Conservation (phyloP, 129 eudicot species). For the Artemisia argyi region DNA sequence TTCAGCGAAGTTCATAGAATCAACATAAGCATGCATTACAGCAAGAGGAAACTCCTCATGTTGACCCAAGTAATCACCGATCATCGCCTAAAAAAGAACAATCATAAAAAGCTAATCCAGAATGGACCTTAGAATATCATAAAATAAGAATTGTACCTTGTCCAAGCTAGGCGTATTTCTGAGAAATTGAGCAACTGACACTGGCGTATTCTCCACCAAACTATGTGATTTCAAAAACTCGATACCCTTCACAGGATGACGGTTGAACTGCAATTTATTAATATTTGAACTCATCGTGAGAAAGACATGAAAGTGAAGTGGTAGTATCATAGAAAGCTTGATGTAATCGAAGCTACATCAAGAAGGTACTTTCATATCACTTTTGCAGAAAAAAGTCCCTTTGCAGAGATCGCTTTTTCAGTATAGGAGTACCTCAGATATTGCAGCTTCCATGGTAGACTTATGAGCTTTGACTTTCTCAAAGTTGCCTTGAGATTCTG, state of each 20-base stretch:
- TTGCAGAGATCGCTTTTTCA: background rate
- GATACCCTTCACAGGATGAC: slow-evolving; percentile 75
- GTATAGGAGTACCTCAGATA: slow-evolving; percentile 63
- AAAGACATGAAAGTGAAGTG: background rate
- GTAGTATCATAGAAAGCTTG: slow-evolving; percentile 17
- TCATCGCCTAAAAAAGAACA: slow-evolving; percentile 60
- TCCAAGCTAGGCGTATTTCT: slow-evolving; percentile 74
- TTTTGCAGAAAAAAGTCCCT: background rate
- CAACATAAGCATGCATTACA: slow-evolving; percentile 99
- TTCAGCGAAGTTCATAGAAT: slow-evolving; percentile 82
- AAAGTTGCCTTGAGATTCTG: slow-evolving; percentile 63
- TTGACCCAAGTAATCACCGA: slow-evolving; percentile 97
- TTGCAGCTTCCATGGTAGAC: slow-evolving; percentile 92
- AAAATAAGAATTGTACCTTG: slow-evolving; percentile 49
- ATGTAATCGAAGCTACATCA: background rate
- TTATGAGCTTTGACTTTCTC: slow-evolving; percentile 94
- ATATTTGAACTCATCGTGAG: background rate
- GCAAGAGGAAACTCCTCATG: slow-evolving; percentile 97
- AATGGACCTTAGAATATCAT: background rate
- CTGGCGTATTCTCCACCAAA: slow-evolving; percentile 87
- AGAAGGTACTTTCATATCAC: background rate
- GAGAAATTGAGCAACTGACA: slow-evolving; percentile 90
- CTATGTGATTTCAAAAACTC: slow-evolving; percentile 67
- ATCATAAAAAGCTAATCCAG: slow-evolving; percentile 7
- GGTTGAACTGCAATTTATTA: slow-evolving; percentile 70